A percentile compares a stretch with the other conserved stretches of the same genome.
Conservation (phyloP, 306 rosid genomes). For the Mimosa pudica region DNA sequence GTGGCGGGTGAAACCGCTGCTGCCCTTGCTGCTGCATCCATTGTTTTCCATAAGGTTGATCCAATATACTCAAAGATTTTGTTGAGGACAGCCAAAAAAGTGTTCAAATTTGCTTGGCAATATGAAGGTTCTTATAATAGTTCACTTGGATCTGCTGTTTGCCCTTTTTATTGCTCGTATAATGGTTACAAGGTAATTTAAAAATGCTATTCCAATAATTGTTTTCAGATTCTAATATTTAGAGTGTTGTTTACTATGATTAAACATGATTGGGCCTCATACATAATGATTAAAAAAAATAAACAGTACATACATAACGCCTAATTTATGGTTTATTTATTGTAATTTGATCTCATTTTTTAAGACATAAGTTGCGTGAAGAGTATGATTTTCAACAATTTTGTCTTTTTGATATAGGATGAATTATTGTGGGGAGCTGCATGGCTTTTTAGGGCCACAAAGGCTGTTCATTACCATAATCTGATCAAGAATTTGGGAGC, state of each 20-base stretch:
- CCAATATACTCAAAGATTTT: conserved; percentile 62
- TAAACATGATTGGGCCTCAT: not conserved
- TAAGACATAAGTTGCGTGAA: not conserved
- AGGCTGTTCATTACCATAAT: conserved; percentile 55
- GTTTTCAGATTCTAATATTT: not conserved
- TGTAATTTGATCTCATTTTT: not conserved
- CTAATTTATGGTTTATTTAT: not conserved
- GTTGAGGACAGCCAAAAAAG: conserved; percentile 63
- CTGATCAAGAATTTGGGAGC: conserved; percentile 68
- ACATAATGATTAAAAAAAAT: not conserved
- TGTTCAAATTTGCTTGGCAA: conserved; percentile 69
- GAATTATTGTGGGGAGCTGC: conserved; percentile 95
- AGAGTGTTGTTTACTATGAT: not conserved
- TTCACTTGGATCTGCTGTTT: conserved; percentile 56
- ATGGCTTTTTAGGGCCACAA: conserved; percentile 89
- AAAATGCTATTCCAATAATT: not conserved
- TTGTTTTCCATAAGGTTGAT: conserved; percentile 74
- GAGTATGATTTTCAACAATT: not conserved
- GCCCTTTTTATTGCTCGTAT: not conserved
- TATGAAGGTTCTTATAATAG: conserved; percentile 77
- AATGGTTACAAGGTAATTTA: conserved; percentile 17
- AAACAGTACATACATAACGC: not conserved
- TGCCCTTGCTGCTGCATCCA: conserved; percentile 83
- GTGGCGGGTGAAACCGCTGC: conserved; percentile 94
- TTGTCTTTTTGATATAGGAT: conserved; percentile 49